Conservation (phyloP, 306 rosid genomes). For the Mimosa pudica region DNA sequence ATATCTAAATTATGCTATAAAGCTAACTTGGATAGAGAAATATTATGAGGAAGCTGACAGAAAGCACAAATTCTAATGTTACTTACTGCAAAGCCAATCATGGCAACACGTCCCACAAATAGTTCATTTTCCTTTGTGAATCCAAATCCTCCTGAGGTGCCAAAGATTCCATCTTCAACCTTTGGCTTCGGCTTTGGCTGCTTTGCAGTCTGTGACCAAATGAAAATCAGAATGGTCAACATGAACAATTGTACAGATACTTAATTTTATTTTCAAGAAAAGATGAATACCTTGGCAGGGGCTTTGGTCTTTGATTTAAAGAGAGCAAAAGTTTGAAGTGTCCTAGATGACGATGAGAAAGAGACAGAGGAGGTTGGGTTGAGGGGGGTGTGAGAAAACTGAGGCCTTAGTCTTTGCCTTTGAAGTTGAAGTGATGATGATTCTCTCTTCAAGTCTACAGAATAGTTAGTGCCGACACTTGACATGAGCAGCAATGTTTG, state of each 20-base stretch:
- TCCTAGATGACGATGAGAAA: conserved; percentile 34
- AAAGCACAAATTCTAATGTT: not conserved
- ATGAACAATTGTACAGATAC: not conserved
- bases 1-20: not conserved
- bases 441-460: conserved; percentile 56
- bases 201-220: conserved; percentile 48
- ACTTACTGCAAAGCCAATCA: conserved; percentile 96
- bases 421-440: conserved; percentile 57
- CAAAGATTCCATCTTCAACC: conserved; percentile 93
- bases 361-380: conserved; percentile 48
- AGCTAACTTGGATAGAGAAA: not conserved
- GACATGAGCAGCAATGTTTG: conserved; percentile 86
- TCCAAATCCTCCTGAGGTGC: conserved; percentile 98
- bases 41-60: not conserved
- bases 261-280: not conserved
- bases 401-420: conserved; percentile 61
- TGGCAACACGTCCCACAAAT: conserved; percentile 95
- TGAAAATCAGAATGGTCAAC: conserved; percentile 14
- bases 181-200: conserved; percentile 61
- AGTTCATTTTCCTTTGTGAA: conserved; percentile 97
- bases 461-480: conserved; percentile 59
- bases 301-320: conserved; percentile 88
- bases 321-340: conserved; percentile 57
- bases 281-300: conserved; percentile 63
- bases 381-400: conserved; percentile 51